These are phyloP conservation scores for Sonneratia caseolaris DNA, from an alignment of 345 rosid genomes.

Conservation along the genomic window DNA sequence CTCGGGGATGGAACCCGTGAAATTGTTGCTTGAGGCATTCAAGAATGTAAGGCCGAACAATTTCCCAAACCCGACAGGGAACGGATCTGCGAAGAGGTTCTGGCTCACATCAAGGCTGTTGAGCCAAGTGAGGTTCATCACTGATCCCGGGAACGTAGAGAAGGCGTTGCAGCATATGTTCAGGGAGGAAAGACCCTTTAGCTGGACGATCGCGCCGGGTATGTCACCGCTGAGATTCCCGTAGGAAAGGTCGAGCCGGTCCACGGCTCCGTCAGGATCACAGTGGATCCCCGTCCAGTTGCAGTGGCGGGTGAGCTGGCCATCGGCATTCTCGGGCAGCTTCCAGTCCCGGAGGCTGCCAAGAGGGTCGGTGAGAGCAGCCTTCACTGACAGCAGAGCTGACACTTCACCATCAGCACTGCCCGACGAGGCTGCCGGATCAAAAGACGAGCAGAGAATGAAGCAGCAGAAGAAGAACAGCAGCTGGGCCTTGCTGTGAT, in stretches of 20 bases:
- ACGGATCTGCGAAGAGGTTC: constrained; percentile 48
- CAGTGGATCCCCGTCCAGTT: constrained; percentile 84
- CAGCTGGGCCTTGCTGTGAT: constrained; percentile 19
- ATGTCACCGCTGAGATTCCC: constrained; percentile 69
- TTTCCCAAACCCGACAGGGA: constrained; percentile 45
- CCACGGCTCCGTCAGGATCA: constrained; percentile 53
- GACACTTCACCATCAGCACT: constrained; percentile 25
- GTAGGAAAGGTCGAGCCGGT: constrained; percentile 60
- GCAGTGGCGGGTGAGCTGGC: constrained; percentile 29
- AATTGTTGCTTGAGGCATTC: constrained; percentile 80
- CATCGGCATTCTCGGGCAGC: constrained; percentile 17
- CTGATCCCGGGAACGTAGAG: constrained; percentile 33
- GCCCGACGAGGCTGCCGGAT: constrained; percentile 23
- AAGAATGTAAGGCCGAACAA: constrained; percentile 42
- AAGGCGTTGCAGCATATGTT: constrained; percentile 72
- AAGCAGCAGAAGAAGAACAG: constrained; percentile 35
- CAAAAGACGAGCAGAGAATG: constrained; percentile 23
- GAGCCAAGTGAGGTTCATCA: constrained; percentile 43
- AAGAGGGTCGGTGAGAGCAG: constrained; percentile 50
- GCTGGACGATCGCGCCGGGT: constrained; percentile 45
- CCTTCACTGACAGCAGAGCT: constrained; percentile 48
- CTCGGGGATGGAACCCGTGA: constrained; percentile 60
- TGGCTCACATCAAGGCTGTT: constrained; percentile 59
- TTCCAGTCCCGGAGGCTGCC: constrained; percentile 63
- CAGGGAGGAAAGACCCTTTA: constrained; percentile 42